Evolutionary conservation across 768 basidiomycete genomes (phyloP).

Genomic region (Trametes maxima): DNA sequence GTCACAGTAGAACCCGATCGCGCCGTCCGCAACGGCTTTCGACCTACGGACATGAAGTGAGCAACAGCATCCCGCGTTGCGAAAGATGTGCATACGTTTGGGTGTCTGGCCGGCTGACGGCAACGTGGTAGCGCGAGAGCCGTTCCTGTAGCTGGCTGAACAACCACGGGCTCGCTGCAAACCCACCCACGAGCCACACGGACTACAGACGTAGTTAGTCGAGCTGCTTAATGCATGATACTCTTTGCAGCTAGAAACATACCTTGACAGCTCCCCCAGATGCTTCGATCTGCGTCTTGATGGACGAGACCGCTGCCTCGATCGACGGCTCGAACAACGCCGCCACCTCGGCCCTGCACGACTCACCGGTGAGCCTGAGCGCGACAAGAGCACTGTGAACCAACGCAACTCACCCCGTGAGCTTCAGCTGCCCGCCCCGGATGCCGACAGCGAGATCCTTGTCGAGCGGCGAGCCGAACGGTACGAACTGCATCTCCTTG

Average conservation of each 20-base stretch:
- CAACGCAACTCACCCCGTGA: constrained; percentile 56
- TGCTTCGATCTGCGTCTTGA: constrained; percentile 69
- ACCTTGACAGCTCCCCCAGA: constrained; percentile 71
- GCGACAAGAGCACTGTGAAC: not conserved
- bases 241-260: not conserved
- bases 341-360: constrained; percentile 52
- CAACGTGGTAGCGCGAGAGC: constrained; percentile 54
- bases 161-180: constrained; percentile 81
- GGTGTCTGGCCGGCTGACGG: constrained; percentile 74
- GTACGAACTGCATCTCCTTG: constrained; percentile 69
- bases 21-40: constrained; percentile 84
- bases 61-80: not conserved
- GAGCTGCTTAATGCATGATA: not conserved
- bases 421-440: constrained; percentile 68
- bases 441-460: constrained; percentile 73
- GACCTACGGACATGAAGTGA: constrained; percentile 47
- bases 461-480: constrained; percentile 77
- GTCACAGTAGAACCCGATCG: constrained; percentile 83
- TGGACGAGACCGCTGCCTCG: constrained; percentile 68
- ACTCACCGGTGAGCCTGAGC: not conserved
- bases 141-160: constrained; percentile 75
- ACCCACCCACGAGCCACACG: constrained; percentile 84
- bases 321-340: constrained; percentile 81
- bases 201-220: constrained; percentile 44
- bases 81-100: constrained; percentile 58